Conservation (phyloP, 2,329 filamentous ascomycete species). For the Ceratocystis alfenasii region DNA sequence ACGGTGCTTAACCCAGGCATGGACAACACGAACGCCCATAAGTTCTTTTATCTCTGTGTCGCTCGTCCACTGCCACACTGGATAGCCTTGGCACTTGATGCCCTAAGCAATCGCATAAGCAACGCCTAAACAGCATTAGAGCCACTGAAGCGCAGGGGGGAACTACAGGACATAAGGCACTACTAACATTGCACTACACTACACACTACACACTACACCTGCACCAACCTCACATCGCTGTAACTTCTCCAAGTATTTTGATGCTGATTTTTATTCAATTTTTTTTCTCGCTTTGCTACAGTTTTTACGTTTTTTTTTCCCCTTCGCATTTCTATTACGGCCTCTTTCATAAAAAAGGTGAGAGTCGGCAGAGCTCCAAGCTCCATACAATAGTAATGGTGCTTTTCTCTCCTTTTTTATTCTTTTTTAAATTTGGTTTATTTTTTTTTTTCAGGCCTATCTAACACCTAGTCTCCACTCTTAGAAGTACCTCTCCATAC, state of each 20-base stretch:
- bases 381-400: too few relatives aligned
- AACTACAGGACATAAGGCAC: too few relatives aligned
- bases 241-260: background rate
- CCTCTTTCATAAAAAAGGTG: background rate
- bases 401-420: background rate
- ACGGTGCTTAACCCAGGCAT: too few relatives aligned
- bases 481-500: slow-evolving; percentile 13
- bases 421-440: background rate
- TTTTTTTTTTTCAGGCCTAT: background rate
- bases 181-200: too few relatives aligned
- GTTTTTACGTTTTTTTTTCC: background rate
- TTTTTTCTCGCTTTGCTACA: background rate
- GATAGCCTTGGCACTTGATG: too few relatives aligned
- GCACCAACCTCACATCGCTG: background rate
- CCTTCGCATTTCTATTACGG: background rate
- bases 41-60: too few relatives aligned
- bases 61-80: too few relatives aligned
- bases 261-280: background rate
- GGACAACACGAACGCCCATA: too few relatives aligned
- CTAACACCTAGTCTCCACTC: background rate
- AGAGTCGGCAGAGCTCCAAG: too few relatives aligned
- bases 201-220: background rate
- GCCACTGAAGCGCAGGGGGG: too few relatives aligned
- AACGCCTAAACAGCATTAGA: too few relatives aligned
- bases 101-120: too few relatives aligned